Conservation (phyloP, 345 rosid species). For the Streptanthus diversifolius region DNA sequence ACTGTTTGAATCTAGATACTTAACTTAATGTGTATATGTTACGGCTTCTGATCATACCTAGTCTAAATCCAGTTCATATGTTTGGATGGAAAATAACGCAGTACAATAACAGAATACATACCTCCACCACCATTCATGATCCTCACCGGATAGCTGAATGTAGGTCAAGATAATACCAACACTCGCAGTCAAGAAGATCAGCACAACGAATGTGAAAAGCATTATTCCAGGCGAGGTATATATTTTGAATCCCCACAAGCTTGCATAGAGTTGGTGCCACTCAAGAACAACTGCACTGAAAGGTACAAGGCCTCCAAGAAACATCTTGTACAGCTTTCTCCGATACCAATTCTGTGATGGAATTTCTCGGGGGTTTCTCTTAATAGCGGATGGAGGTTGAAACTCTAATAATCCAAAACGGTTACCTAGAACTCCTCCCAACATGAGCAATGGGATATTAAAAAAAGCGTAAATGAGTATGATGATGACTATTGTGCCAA, state of each 20-base stretch:
- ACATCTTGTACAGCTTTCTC: constrained; percentile 59
- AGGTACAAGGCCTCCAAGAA: constrained; percentile 71
- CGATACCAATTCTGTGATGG: constrained; percentile 60
- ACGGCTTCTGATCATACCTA: neutral
- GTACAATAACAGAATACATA: constrained; percentile 33
- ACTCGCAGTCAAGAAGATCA: constrained; percentile 52
- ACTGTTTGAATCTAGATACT: neutral
- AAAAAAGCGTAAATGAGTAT: constrained; percentile 46
- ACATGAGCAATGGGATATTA: constrained; percentile 56
- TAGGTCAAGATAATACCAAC: constrained; percentile 68
- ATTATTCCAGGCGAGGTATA: constrained; percentile 55
- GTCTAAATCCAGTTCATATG: neutral
- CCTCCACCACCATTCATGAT: constrained; percentile 99
- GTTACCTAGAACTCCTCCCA: constrained; percentile 68
- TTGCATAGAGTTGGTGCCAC: constrained; percentile 57
- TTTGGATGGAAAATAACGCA: neutral
- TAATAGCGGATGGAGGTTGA: constrained; percentile 54
- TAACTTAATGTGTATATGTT: neutral
- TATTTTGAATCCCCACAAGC: constrained; percentile 81
- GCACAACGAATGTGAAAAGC: constrained; percentile 52
- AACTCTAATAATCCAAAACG: constrained; percentile 50
- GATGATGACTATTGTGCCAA: constrained; percentile 64
- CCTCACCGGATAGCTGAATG: constrained; percentile 76
- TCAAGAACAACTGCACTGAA: constrained; percentile 68
- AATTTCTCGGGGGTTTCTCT: constrained; percentile 59